phyloP scores from a whole-genome alignment of 495 filamentous ascomycete genomes.

The Talaromyces nanjingensis region DNA sequence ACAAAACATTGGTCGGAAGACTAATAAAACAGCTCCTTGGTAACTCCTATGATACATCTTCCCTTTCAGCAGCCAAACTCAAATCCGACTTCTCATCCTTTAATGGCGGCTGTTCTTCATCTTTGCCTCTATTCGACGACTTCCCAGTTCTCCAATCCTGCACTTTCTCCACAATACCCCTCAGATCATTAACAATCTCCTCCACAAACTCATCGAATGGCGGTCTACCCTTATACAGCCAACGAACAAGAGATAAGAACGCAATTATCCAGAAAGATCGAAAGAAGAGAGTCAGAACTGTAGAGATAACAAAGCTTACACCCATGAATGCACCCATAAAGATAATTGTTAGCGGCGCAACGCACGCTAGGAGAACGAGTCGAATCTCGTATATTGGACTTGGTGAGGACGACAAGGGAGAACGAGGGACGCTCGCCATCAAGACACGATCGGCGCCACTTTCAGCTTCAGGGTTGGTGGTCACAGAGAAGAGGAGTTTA shows the following conservation, averaged over 20 bases:
- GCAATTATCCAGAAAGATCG: neutral
- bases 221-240: slow-evolving; percentile 7
- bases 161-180: neutral
- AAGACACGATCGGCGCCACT: neutral
- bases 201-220: neutral
- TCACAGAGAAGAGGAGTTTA: neutral
- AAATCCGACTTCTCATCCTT: neutral
- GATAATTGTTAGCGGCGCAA: slow-evolving; percentile 3
- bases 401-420: slow-evolving; percentile 1
- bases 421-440: neutral
- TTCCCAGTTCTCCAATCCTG: neutral
- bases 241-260: neutral
- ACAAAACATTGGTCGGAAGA: no score
- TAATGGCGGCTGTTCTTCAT: slow-evolving; percentile 3
- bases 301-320: neutral
- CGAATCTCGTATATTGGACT: neutral
- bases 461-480: neutral
- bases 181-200: neutral
- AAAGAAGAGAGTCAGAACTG: neutral
- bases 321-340: neutral
- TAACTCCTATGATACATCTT: neutral
- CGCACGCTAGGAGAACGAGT: neutral
- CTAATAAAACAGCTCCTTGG: neutral
- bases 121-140: neutral
- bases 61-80: neutral